Evolutionary conservation across 176 grass and related monocot species (phyloP).

Genomic region (Secale cereale): DNA sequence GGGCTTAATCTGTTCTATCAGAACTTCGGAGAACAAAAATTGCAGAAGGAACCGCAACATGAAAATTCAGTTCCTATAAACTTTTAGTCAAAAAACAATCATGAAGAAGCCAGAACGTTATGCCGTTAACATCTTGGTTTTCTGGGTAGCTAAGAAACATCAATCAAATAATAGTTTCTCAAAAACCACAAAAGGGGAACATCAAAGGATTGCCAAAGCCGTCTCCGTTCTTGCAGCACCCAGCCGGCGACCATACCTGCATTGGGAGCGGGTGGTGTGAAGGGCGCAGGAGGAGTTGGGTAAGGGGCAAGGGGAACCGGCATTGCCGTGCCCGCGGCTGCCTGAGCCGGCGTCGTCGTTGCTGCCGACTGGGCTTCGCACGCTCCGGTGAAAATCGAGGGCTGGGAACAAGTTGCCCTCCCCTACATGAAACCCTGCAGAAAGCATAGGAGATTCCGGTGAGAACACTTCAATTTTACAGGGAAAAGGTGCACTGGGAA

Average conservation of each 20-base stretch:
- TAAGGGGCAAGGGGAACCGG: constrained; percentile 94
- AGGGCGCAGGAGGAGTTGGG: constrained; percentile 65
- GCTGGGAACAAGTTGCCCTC: neutral
- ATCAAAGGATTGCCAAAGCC: neutral
- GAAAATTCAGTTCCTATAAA: neutral
- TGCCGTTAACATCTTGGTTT: neutral
- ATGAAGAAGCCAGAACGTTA: neutral
- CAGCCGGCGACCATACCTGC: constrained; percentile 46
- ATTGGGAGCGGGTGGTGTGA: constrained; percentile 67
- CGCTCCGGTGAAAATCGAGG: constrained; percentile 2
- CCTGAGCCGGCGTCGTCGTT: constrained; percentile 31
- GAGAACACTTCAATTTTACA: neutral
- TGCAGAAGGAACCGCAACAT: constrained; percentile 13
- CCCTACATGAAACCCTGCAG: constrained; percentile 46
- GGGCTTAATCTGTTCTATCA: neutral
- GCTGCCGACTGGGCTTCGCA: neutral
- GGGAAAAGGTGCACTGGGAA: neutral
- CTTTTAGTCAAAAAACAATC: neutral
- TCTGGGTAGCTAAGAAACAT: neutral
- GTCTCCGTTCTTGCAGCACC: neutral
- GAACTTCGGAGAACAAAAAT: neutral
- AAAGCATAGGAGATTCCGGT: neutral
- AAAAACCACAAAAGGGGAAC: neutral
- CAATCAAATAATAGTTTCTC: neutral
- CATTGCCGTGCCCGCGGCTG: constrained; percentile 64